phyloP scores from a whole-genome alignment of 805 yeast species.

The Cyberlindnera maritima region DNA sequence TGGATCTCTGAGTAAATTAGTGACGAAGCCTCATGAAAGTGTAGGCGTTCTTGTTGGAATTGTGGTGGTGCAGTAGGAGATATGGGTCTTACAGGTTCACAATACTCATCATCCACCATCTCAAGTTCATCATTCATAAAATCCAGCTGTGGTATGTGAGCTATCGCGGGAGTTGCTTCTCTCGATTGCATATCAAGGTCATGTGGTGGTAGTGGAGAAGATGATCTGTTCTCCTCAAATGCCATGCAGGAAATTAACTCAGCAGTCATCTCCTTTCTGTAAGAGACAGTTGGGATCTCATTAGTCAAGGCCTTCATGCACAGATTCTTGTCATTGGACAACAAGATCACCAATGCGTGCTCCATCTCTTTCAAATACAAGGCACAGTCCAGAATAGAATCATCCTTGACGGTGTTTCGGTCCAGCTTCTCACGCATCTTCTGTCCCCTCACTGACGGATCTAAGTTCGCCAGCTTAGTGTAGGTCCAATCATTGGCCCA shows the following conservation, averaged over 20 bases:
- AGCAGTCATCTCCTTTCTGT: conserved; percentile 44
- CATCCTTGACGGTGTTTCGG: conserved; percentile 54
- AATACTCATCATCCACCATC: no score
- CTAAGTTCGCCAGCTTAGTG: conserved; percentile 48
- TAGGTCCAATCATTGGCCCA: conserved; percentile 80
- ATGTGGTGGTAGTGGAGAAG: background rate
- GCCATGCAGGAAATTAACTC: conserved; percentile 41
- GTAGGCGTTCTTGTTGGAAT: background rate
- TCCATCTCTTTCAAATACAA: conserved; percentile 48
- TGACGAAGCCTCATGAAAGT: conserved; percentile 13
- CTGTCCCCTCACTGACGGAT: conserved; percentile 62
- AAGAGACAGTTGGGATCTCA: conserved; percentile 58
- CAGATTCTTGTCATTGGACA: conserved; percentile 83
- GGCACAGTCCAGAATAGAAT: conserved; percentile 84
- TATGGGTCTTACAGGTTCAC: no score
- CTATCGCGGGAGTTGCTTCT: no score
- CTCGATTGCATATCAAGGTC: no score
- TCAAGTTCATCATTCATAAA: no score
- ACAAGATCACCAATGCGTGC: conserved; percentile 48
- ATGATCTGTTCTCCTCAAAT: conserved; percentile 32
- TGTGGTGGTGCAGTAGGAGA: background rate
- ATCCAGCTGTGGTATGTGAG: no score
- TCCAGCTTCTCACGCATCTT: conserved; percentile 52
- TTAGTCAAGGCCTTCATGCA: conserved; percentile 75
- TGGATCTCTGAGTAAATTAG: conserved; percentile 41